A percentile compares a stretch with the other conserved stretches of the same genome.
Conservation (phyloP, 176 grass and related monocot species). For the Luzula sylvatica region DNA sequence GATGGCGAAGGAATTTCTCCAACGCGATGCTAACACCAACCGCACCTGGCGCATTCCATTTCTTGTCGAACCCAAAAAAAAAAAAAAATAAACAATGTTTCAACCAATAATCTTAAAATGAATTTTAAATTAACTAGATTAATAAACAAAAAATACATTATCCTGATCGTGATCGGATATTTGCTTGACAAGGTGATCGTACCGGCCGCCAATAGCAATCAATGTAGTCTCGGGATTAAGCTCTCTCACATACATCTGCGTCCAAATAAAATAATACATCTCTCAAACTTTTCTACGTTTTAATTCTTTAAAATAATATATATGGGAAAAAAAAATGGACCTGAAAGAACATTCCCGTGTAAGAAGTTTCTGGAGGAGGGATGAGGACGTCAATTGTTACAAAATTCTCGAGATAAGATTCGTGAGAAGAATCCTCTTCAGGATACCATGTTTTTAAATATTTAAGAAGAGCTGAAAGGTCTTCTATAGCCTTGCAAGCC, state of each 20-base stretch:
- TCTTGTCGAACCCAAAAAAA: constrained; percentile 30
- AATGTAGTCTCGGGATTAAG: constrained; percentile 51
- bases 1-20: constrained; percentile 75
- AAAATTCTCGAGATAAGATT: constrained; percentile 31
- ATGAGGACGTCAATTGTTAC: constrained; percentile 86
- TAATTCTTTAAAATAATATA: constrained; percentile 14
- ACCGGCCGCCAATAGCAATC: constrained; percentile 81
- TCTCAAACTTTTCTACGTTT: constrained; percentile 5
- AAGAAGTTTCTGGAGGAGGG: constrained; percentile 88
- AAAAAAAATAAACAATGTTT: no score
- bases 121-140: neutral
- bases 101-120: constrained; percentile 12
- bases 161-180: constrained; percentile 52
- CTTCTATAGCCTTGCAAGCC: constrained; percentile 83
- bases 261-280: constrained; percentile 8
- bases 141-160: constrained; percentile 22
- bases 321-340: constrained; percentile 26
- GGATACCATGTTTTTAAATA: constrained; percentile 68
- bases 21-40: constrained; percentile 93
- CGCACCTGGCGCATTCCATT: constrained; percentile 64
- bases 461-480: constrained; percentile 62
- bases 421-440: no score
- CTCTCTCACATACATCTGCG: constrained; percentile 82
- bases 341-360: constrained; percentile 80
- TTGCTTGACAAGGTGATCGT: constrained; percentile 72